Percentiles rank a stretch among this genome's conserved stretches.
phyloP scores from a whole-genome alignment of 1,284 basidiomycete genomes.

The Singerocomus rubriflavus region DNA sequence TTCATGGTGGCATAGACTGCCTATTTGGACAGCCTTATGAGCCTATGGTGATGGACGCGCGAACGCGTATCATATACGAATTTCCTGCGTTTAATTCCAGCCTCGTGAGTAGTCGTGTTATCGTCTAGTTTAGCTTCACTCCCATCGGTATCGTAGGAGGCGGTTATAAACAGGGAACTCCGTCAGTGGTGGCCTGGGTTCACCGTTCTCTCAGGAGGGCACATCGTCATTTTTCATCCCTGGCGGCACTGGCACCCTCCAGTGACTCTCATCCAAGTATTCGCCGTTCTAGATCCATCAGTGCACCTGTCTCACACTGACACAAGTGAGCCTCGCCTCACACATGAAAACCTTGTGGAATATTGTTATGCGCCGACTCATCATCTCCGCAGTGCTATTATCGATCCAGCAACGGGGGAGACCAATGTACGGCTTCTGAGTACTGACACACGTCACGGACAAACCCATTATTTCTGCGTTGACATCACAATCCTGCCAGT shows the following conservation, averaged over 20 bases:
- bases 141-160: conserved; percentile 10
- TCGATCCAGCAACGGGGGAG: conserved; percentile 15
- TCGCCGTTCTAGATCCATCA: conserved; percentile 9
- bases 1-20: conserved; percentile 18
- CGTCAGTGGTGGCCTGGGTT: conserved; percentile 9
- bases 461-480: conserved; percentile 14
- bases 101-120: conserved; percentile 14
- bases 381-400: conserved; percentile 13
- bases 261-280: conserved; percentile 20
- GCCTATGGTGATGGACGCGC: conserved; percentile 20
- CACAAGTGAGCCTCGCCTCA: conserved; percentile 13
- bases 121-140: background rate
- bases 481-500: conserved; percentile 17
- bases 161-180: background rate
- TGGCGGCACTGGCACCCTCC: conserved; percentile 3
- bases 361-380: conserved; percentile 4
- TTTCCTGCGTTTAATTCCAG: conserved; percentile 17
- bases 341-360: conserved; percentile 17
- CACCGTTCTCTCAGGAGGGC: conserved; percentile 14
- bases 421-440: conserved; percentile 15
- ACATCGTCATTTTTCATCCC: conserved; percentile 21
- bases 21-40: conserved; percentile 9
- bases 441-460: background rate
- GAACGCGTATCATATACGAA: conserved; percentile 16
- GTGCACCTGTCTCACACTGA: background rate